Conservation (phyloP, 495 filamentous ascomycete species). For the Recurvomyces mirabilis region DNA sequence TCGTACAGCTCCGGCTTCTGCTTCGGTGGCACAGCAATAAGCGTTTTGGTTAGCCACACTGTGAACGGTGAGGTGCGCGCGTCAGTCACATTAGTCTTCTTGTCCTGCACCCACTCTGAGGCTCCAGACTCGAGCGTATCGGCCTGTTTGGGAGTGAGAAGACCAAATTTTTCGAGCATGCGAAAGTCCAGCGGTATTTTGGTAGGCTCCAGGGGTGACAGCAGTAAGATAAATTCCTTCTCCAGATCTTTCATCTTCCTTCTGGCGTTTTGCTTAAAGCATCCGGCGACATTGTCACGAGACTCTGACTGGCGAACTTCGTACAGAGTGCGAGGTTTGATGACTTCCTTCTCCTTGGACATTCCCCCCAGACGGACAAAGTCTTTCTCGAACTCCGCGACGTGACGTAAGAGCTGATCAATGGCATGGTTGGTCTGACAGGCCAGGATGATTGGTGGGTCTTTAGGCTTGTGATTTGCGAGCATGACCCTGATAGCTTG, state of each 20-base stretch:
- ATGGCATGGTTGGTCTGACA: conserved; percentile 91
- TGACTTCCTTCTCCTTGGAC: conserved; percentile 51
- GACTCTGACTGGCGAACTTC: conserved; percentile 37
- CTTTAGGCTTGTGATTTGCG: conserved; percentile 42
- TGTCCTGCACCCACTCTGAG: conserved; percentile 38
- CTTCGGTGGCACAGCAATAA: conserved; percentile 31
- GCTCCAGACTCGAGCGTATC: conserved; percentile 48
- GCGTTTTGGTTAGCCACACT: conserved; percentile 50
- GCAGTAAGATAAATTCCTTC: conserved; percentile 36
- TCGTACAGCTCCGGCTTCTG: conserved; percentile 37
- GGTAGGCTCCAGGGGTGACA: conserved; percentile 29
- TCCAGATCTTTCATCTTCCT: conserved; percentile 37
- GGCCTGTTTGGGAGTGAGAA: conserved; percentile 53
- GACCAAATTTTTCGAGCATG: conserved; percentile 39
- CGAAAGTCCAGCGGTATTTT: conserved; percentile 33
- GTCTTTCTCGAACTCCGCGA: conserved; percentile 51
- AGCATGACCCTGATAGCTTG: conserved; percentile 59
- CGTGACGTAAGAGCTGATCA: conserved; percentile 65
- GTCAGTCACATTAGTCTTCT: conserved; percentile 18
- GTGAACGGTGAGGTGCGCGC: conserved; percentile 39
- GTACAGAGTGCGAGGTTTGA: conserved; percentile 55
- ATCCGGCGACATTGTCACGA: conserved; percentile 24
- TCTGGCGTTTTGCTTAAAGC: conserved; percentile 26
- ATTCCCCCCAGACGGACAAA: conserved; percentile 73
- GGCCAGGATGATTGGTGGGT: conserved; percentile 66